Evolutionary conservation across 2,329 filamentous ascomycete genomes (phyloP), one percentile per base, ranked within the genome.

Genomic region (Calonectria hawksworthii): DNA sequence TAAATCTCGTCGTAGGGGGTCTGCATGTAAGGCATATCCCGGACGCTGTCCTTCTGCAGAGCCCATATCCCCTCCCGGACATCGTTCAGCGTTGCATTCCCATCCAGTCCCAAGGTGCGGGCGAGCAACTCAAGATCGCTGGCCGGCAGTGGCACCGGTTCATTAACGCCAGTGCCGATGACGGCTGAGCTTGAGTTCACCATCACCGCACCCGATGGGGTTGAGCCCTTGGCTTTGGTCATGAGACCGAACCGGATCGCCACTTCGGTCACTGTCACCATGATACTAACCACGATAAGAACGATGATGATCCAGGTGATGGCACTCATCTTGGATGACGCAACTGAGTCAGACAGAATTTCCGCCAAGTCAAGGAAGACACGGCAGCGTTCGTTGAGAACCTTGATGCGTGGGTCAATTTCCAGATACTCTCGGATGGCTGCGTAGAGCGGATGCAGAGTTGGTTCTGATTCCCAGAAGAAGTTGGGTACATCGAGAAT

Each of bases 251-350:
- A 99, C 9, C 97, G 91, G 66, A 99, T 87, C 70, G 94, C 92
- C 11, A 99, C 96, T 86, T 99, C 97, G 4, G 94, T 93, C 66
- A 95, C 94, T 2, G 97, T 99, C 68, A 99, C 95, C 68, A 96
- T 88, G 81, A 99, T 99, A 83, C 94, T 96, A 78, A 99, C 88
- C 61, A 98, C 86, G 83, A 99, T 99, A 59, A 99, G 91, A 59
- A 98, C 90, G 81, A 99, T 99, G 85, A 99, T 94, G 84, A 99
- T 99, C 96, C 96, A 99, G 1, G 97, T 99, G 83, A 98, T 98
- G 78, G 91, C 90, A 79, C 95, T 98, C 94, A 98, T 99, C 85
- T 98, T 98, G 78, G 95, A 94, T 83, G 99, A 96, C 28, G 95
- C 95, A 70, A 98, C 96, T 2, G 93, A 95, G 85, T 99, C 96